A percentile compares a stretch with the other conserved stretches of the same genome.
These are phyloP conservation scores for Lecanicillium sp. DNA, from an alignment of 2,329 filamentous ascomycete species.

Conservation along the genomic window DNA sequence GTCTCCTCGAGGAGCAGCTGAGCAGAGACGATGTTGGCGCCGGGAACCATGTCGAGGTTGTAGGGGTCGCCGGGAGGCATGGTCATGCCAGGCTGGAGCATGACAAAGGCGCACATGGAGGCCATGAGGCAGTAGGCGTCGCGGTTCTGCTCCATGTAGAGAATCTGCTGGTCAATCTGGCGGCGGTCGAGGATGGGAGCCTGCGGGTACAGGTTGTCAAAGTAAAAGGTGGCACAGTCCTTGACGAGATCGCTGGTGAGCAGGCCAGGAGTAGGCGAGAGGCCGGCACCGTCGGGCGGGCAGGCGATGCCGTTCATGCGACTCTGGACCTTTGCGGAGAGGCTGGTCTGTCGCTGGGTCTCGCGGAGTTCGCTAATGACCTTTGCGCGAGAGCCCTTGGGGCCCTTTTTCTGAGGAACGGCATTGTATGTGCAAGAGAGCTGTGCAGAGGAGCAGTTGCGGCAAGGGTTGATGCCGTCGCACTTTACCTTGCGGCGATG, in stretches of 20 bases:
- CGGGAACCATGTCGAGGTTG: conserved; percentile 47
- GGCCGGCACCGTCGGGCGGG: conserved; percentile 33
- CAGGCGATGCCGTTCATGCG: conserved; percentile 47
- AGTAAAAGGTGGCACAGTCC: conserved; percentile 60
- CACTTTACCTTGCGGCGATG: conserved; percentile 70
- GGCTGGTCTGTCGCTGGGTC: conserved; percentile 57
- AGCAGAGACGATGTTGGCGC: conserved; percentile 54
- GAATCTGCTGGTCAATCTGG: conserved; percentile 47
- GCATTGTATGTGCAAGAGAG: conserved; percentile 67
- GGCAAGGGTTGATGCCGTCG: conserved; percentile 61
- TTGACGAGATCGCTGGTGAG: conserved; percentile 56
- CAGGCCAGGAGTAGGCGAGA: conserved; percentile 50
- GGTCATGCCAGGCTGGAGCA: conserved; percentile 60
- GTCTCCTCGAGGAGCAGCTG: conserved; percentile 61
- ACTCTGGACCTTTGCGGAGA: conserved; percentile 53
- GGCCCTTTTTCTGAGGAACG: conserved; percentile 68
- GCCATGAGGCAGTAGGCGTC: conserved; percentile 58
- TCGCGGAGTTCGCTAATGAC: conserved; percentile 67
- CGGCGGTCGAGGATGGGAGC: conserved; percentile 54
- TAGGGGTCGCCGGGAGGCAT: conserved; percentile 49
- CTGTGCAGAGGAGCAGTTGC: conserved; percentile 59
- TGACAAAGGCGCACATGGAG: conserved; percentile 58
- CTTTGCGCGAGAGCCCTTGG: conserved; percentile 66
- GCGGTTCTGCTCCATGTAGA: conserved; percentile 52
- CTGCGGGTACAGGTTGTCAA: conserved; percentile 56